Evolutionary conservation across 805 yeast genomes (phyloP), one percentile per base, ranked within the genome.

Genomic region (Starmerella floris): DNA sequence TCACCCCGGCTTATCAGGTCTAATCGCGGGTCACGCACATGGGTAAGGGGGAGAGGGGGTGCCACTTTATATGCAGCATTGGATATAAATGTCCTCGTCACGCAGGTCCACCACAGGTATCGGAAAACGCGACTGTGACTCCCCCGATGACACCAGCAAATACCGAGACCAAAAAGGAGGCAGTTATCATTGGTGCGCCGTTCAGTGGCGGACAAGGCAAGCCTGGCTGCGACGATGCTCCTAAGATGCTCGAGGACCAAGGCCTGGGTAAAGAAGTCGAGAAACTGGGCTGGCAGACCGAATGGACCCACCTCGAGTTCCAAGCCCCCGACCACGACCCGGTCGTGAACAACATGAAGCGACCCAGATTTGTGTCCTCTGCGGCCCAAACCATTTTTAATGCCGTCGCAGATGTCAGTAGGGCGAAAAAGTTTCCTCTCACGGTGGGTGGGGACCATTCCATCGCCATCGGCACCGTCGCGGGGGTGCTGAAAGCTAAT

Each of bases 381-480:
- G 78, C 91, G 43, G 73, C 82, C 51, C 59, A 76, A 56, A 62
- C 62, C 46, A 74, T 91, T 44, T 77, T 74, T 59, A 65, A 76
- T 32, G 62, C 82, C 2, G 83, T 80, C 38, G 61, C 63, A 41
- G 55, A 62, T 6, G 73, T 77, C 2, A 70, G 79, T 27, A 50
- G 58, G 16, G 64, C 66, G 19, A 65, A 64, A 19, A 64, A 68
- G 15, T 68, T 91, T 45, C 91, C 95, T 6, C 64, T 88, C 41
- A 84, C 95, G 2, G 61, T 88, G 41, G 98, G 98, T 40, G 98
- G 98, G 41, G 98, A 88, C 63, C 98, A 88, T 61, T 84, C 95
- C 8, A 80, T 88, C 51, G 97, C 94, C 40, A 84, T 88, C 55
- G 94, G 94, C 39, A 85, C 96, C 9, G 79, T 88, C 28, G 70